Evolutionary conservation across 2,329 filamentous ascomycete species (phyloP).

Genomic region (Blastomyces parvus): DNA sequence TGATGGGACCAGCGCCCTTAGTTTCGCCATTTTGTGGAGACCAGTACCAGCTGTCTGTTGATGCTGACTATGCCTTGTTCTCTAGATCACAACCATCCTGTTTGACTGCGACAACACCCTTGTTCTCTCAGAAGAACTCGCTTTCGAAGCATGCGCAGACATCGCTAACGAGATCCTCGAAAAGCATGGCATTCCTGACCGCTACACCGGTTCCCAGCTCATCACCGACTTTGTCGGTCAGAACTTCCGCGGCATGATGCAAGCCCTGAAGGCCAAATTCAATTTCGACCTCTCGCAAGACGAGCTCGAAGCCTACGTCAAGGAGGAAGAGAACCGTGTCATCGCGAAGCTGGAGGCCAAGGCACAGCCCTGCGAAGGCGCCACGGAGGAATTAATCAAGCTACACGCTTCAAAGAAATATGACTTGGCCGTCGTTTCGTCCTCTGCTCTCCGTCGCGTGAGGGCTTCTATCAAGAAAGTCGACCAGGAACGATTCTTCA

Average conservation of each 20-base stretch:
- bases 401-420: conserved; percentile 56
- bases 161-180: conserved; percentile 79
- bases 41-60: not conserved
- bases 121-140: conserved; percentile 79
- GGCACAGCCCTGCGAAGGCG: conserved; percentile 59
- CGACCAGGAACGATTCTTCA: conserved; percentile 70
- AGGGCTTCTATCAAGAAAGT: conserved; percentile 69
- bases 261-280: conserved; percentile 64
- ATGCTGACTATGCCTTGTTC: conserved; percentile 10
- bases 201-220: conserved; percentile 69
- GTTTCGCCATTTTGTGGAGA: not conserved
- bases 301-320: conserved; percentile 66
- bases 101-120: conserved; percentile 82
- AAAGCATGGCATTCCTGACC: conserved; percentile 52
- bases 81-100: conserved; percentile 59
- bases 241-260: conserved; percentile 90
- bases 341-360: conserved; percentile 66
- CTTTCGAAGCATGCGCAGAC: conserved; percentile 83
- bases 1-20: not conserved
- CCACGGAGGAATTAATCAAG: conserved; percentile 56
- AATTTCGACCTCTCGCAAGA: conserved; percentile 58
- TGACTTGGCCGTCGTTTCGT: conserved; percentile 69
- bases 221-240: conserved; percentile 84
- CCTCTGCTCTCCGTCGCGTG: conserved; percentile 68
- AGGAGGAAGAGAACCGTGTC: conserved; percentile 69